phyloP scores from a whole-genome alignment of 2,329 filamentous ascomycete species.

The Sphaerulina musiva region DNA sequence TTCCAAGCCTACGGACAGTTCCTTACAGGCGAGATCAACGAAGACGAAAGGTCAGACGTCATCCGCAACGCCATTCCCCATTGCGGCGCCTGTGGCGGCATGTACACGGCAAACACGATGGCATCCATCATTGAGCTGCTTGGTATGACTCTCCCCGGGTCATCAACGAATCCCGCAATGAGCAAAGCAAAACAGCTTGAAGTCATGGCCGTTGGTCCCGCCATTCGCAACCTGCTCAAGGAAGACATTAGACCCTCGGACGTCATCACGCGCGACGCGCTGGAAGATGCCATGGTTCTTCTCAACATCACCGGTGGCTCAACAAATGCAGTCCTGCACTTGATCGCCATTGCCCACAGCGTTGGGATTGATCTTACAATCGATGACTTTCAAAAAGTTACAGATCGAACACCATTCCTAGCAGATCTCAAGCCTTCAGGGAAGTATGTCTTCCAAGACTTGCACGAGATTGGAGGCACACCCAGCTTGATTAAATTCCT shows the following conservation, averaged over 20 bases:
- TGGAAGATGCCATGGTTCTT: conserved; percentile 49
- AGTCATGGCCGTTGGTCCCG: conserved; percentile 45
- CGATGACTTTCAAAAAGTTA: conserved; percentile 48
- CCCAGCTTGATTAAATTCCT: conserved; percentile 47
- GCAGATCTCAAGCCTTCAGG: conserved; percentile 49
- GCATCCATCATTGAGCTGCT: conserved; percentile 47
- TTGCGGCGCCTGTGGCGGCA: conserved; percentile 76
- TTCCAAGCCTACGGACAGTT: conserved; percentile 98
- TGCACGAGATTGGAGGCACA: conserved; percentile 49
- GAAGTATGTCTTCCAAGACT: conserved; percentile 54
- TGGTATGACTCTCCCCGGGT: conserved; percentile 47
- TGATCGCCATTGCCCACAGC: conserved; percentile 47
- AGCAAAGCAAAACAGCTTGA: conserved; percentile 48
- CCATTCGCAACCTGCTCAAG: conserved; percentile 47
- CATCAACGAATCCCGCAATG: conserved; percentile 46
- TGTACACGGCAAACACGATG: conserved; percentile 54
- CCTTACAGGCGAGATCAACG: conserved; percentile 81
- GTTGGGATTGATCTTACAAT: conserved; percentile 47
- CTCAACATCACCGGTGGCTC: conserved; percentile 47
- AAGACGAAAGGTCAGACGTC: conserved; percentile 88
- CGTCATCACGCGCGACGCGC: conserved; percentile 44
- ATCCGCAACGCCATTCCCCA: conserved; percentile 87
- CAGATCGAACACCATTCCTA: conserved; percentile 46
- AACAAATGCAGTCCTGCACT: conserved; percentile 47
- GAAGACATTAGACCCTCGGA: conserved; percentile 46